phyloP scores from a whole-genome alignment of 306 rosid genomes.

The Oemleria cerasiformis region DNA sequence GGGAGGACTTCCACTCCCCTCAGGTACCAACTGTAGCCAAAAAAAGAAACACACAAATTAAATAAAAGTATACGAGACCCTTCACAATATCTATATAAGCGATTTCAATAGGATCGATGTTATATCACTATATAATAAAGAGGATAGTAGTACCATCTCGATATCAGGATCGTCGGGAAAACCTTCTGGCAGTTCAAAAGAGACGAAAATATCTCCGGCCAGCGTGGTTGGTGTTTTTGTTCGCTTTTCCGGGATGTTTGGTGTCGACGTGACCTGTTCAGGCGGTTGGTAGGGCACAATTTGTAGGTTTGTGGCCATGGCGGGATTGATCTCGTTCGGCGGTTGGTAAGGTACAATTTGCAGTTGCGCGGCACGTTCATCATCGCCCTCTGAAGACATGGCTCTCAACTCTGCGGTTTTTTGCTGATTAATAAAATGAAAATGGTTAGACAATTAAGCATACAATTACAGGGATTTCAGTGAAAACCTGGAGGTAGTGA shows the following conservation, averaged over 20 bases:
- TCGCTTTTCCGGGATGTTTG: not conserved
- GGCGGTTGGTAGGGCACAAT: not conserved
- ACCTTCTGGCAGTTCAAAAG: slow-evolving; percentile 15
- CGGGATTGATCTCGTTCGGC: too few relatives aligned
- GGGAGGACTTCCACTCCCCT: not conserved
- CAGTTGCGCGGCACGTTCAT: too few relatives aligned
- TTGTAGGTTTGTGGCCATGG: not conserved
- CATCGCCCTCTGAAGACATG: not conserved
- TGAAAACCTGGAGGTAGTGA: not conserved
- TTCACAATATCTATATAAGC: not conserved
- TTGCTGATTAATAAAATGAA: not conserved
- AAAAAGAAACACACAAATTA: not conserved
- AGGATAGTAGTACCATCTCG: not conserved
- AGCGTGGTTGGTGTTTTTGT: not conserved
- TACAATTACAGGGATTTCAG: not conserved
- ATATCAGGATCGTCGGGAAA: not conserved
- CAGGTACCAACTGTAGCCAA: too few relatives aligned
- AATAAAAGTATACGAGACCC: not conserved
- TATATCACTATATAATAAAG: not conserved
- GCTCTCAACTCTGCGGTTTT: not conserved
- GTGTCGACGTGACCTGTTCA: not conserved
- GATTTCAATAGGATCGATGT: not conserved
- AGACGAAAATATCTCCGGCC: not conserved
- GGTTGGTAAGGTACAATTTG: too few relatives aligned
- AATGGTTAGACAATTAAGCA: not conserved